A percentile compares a stretch with the other conserved stretches of the same genome.
These are phyloP conservation scores for Cicer chorassanicum DNA, from an alignment of 306 rosid genomes.

Conservation along the genomic window DNA sequence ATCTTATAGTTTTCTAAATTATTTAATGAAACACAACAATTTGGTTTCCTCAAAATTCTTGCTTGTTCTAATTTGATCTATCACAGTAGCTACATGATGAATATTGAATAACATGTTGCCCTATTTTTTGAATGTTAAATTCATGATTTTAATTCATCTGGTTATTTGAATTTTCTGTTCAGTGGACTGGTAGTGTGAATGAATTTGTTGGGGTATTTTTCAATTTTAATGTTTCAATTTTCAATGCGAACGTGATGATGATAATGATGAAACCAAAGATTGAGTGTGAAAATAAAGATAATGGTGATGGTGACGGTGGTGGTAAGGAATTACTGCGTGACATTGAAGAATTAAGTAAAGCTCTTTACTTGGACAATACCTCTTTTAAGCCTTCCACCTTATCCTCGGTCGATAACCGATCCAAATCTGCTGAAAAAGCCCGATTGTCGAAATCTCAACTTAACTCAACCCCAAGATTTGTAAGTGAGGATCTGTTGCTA, in stretches of 20 bases:
- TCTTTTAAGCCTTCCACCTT: conserved; percentile 48
- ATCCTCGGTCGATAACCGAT: conserved; percentile 37
- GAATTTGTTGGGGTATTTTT: conserved; percentile 34
- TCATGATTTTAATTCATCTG: conserved; percentile 29
- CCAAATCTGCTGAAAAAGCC: conserved; percentile 54
- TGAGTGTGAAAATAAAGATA: conserved; percentile 43
- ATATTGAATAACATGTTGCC: too few relatives aligned
- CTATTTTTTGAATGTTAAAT: not conserved
- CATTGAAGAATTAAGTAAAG: conserved; percentile 80
- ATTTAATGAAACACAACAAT: not conserved
- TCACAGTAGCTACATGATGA: too few relatives aligned
- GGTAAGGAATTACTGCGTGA: conserved; percentile 59
- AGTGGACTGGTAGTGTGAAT: conserved; percentile 14
- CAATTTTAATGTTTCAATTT: conserved; percentile 26
- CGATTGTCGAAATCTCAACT: conserved; percentile 48
- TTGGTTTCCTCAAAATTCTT: conserved; percentile 37
- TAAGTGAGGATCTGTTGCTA: conserved; percentile 47
- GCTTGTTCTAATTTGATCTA: conserved; percentile 32
- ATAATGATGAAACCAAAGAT: conserved; percentile 52
- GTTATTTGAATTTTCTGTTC: conserved; percentile 20
- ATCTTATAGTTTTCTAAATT: too few relatives aligned
- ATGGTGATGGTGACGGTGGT: conserved; percentile 35
- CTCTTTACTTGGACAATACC: conserved; percentile 62
- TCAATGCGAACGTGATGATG: conserved; percentile 45
- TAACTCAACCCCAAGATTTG: conserved; percentile 43